Conservation (phyloP, 2,329 filamentous ascomycete genomes). For the Zymoseptoria crescenta region DNA sequence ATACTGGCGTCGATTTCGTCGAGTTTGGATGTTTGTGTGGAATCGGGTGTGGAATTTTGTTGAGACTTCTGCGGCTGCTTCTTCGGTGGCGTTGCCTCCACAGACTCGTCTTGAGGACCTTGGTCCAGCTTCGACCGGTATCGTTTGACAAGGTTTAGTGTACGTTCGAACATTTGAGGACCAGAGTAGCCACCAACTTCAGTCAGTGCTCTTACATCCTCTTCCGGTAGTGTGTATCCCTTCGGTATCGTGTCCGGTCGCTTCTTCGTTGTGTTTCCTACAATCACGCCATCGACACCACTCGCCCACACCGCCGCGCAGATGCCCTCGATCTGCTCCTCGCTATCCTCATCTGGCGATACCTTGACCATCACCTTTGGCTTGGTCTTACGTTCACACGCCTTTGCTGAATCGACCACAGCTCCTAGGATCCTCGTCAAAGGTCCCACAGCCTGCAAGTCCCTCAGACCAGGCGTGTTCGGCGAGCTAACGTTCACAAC, state of each 20-base stretch:
- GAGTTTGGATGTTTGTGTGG: not conserved
- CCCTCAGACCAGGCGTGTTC: conserved; percentile 85
- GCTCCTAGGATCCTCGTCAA: conserved; percentile 71
- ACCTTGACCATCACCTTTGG: conserved; percentile 96
- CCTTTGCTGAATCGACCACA: conserved; percentile 70
- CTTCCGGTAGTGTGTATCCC: conserved; percentile 54
- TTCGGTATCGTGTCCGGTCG: conserved; percentile 62
- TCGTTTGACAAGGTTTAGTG: conserved; percentile 66
- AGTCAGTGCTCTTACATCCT: conserved; percentile 60
- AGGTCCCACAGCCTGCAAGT: conserved; percentile 76
- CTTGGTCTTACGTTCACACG: conserved; percentile 60
- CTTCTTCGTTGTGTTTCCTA: conserved; percentile 92
- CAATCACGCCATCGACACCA: conserved; percentile 90
- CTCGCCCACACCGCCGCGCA: conserved; percentile 74
- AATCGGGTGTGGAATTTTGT: conserved; percentile 2
- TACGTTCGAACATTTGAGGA: conserved; percentile 77
- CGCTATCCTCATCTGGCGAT: conserved; percentile 85
- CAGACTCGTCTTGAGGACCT: conserved; percentile 29
- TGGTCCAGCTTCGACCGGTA: conserved; percentile 55
- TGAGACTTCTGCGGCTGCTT: conserved; percentile 4
- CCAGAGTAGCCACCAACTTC: conserved; percentile 88
- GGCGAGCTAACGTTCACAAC: conserved; percentile 97
- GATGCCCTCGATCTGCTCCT: conserved; percentile 78
- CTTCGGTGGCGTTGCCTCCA: conserved; percentile 6
- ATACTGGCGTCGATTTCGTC: conserved; percentile 18